phyloP scores from a whole-genome alignment of 2,329 filamentous ascomycete species.

The Exophiala dermatitidis region DNA sequence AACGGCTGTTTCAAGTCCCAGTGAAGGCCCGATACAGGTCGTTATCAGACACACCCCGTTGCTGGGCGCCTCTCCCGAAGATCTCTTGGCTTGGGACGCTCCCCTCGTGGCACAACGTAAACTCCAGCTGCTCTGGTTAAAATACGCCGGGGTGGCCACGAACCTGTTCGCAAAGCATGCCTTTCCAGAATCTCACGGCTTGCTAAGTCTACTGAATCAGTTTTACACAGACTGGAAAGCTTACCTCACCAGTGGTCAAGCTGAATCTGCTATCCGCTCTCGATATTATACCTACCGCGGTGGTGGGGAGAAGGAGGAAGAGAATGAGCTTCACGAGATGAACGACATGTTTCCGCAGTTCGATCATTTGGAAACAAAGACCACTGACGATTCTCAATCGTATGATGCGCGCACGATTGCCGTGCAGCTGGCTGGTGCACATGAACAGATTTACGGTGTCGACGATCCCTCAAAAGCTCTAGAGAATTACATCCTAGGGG shows the following conservation, averaged over 20 bases:
- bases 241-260: constrained; percentile 67
- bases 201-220: constrained; percentile 47
- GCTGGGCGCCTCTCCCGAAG: constrained; percentile 29
- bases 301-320: constrained; percentile 67
- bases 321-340: constrained; percentile 66
- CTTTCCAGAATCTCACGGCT: neutral
- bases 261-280: constrained; percentile 62
- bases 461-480: constrained; percentile 31
- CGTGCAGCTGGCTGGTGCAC: constrained; percentile 54
- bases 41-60: constrained; percentile 37
- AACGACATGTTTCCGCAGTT: constrained; percentile 74
- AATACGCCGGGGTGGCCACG: constrained; percentile 5
- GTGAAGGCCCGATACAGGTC: constrained; percentile 25
- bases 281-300: constrained; percentile 81
- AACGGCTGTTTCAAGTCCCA: constrained; percentile 15
- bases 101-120: neutral
- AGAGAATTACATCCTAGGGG: constrained; percentile 29
- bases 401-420: constrained; percentile 50
- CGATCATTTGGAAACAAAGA: constrained; percentile 40
- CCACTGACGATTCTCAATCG: constrained; percentile 23
- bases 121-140: constrained; percentile 16
- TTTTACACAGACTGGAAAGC: constrained; percentile 77
- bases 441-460: constrained; percentile 42
- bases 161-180: constrained; percentile 1
- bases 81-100: constrained; percentile 8